Percentiles rank a stretch among this genome's conserved stretches.
Conservation (phyloP, 805 yeast genomes). For the Barnettozyma sp. region DNA sequence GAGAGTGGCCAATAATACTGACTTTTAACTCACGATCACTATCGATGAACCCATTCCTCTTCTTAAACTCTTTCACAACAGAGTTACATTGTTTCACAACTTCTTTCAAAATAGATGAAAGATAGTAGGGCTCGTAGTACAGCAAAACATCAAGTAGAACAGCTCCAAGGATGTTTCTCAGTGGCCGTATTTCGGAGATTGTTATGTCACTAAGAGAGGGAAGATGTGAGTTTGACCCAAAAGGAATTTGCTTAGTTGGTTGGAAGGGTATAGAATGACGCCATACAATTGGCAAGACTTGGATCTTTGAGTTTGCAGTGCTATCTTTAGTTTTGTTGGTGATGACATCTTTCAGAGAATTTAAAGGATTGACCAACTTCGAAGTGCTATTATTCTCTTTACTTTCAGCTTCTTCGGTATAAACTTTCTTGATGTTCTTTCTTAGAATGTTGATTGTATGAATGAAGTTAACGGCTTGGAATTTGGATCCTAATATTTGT, state of each 20-base stretch:
- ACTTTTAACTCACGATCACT: constrained; percentile 40
- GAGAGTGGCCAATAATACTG: constrained; percentile 83
- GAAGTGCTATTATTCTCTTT: background rate
- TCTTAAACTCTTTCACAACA: constrained; percentile 49
- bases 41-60: constrained; percentile 63
- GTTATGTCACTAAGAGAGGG: constrained; percentile 70
- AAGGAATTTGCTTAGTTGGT: constrained; percentile 27
- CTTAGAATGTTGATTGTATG: constrained; percentile 67
- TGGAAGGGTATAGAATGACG: constrained; percentile 66
- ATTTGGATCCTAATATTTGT: constrained; percentile 70
- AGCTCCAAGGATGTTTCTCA: constrained; percentile 78
- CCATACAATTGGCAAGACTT: constrained; percentile 90
- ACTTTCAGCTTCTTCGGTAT: too few species aligned
- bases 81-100: constrained; percentile 61
- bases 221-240: constrained; percentile 28
- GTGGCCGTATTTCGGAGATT: constrained; percentile 66
- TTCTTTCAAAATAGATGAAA: constrained; percentile 50
- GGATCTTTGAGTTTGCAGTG: constrained; percentile 54
- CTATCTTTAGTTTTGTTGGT: background rate
- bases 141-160: constrained; percentile 79
- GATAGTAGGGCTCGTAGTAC: constrained; percentile 66
- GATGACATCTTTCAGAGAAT: constrained; percentile 1
- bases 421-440: constrained; percentile 48
- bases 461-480: constrained; percentile 79
- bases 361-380: background rate